Evolutionary conservation across 192 early-diverging fungal species (phyloP).

Genomic region (Podila minutissima): DNA sequence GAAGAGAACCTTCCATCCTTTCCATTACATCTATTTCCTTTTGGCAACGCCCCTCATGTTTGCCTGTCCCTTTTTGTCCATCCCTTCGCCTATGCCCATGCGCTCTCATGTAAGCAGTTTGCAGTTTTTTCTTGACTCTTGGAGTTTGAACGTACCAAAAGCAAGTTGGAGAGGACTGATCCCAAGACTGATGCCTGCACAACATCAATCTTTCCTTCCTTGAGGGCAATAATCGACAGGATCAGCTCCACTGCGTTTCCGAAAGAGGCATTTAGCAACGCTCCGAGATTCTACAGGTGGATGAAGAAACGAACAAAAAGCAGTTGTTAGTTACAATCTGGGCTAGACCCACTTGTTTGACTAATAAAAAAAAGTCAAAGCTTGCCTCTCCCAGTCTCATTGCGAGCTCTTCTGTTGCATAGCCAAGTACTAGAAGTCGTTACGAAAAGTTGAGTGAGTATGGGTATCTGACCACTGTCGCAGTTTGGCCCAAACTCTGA

Average conservation of each 20-base stretch:
- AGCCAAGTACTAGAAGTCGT: conserved; percentile 31
- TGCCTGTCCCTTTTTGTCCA: too few species aligned
- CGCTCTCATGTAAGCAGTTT: too few species aligned
- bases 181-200: conserved; percentile 92
- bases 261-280: conserved; percentile 78
- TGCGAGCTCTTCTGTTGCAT: conserved; percentile 42
- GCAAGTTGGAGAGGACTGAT: conserved; percentile 88
- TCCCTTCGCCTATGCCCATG: too few species aligned
- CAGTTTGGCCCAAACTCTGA: too few species aligned
- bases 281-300: conserved; percentile 72
- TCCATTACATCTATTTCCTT: too few species aligned
- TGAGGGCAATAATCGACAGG: conserved; percentile 84
- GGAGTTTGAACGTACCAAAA: conserved; percentile 59
- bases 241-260: conserved; percentile 93
- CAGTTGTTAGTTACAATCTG: not conserved
- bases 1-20: too few species aligned
- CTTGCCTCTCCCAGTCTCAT: conserved; percentile 61
- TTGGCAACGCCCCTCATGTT: too few species aligned
- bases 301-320: not conserved
- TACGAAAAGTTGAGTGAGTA: too few species aligned
- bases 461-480: too few species aligned
- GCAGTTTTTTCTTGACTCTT: too few species aligned
- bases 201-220: conserved; percentile 78
- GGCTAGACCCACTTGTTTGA: not conserved
- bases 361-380: not conserved